Evolutionary conservation across 306 rosid species (phyloP).

Genomic region (Datisca glomerata): DNA sequence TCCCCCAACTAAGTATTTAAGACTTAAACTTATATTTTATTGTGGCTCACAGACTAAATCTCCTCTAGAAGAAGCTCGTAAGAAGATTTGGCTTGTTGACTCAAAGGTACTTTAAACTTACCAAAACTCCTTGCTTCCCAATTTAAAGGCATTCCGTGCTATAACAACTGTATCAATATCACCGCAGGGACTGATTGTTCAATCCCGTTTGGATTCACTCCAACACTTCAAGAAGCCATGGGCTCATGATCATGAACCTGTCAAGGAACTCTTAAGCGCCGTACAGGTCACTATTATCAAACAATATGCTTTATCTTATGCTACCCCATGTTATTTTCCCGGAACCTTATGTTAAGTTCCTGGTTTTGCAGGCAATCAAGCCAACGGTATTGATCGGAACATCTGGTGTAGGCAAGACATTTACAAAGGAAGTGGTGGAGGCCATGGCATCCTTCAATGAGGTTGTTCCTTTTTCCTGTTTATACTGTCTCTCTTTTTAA

Average conservation of each 20-base stretch:
- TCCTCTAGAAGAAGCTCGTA: slow-evolving; percentile 77
- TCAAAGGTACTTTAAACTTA: slow-evolving; percentile 51
- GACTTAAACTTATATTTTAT: slow-evolving; percentile 2
- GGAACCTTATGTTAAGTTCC: slow-evolving; percentile 13
- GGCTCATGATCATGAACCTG: slow-evolving; percentile 92
- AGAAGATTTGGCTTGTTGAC: slow-evolving; percentile 96
- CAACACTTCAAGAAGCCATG: slow-evolving; percentile 95
- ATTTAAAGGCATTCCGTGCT: background rate
- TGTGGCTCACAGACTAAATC: slow-evolving; percentile 58
- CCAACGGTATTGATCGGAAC: slow-evolving; percentile 91
- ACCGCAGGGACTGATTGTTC: slow-evolving; percentile 77
- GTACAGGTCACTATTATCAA: slow-evolving; percentile 50
- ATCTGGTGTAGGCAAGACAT: slow-evolving; percentile 86
- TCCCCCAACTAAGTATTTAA: background rate
- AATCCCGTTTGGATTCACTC: slow-evolving; percentile 62
- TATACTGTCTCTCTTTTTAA: background rate
- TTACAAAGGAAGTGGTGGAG: slow-evolving; percentile 90
- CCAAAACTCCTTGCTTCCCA: slow-evolving; percentile 1
- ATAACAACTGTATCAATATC: slow-evolving; percentile 9
- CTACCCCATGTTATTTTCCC: background rate
- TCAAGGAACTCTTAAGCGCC: slow-evolving; percentile 62
- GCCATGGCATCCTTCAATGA: slow-evolving; percentile 77
- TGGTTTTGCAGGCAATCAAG: slow-evolving; percentile 61
- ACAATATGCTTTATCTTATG: slow-evolving; percentile 2
- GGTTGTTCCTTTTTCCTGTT: slow-evolving; percentile 31